Evolutionary conservation across 2,329 filamentous ascomycete species (phyloP), one percentile per base, ranked within the genome.

Genomic region (Volutella citrinella): DNA sequence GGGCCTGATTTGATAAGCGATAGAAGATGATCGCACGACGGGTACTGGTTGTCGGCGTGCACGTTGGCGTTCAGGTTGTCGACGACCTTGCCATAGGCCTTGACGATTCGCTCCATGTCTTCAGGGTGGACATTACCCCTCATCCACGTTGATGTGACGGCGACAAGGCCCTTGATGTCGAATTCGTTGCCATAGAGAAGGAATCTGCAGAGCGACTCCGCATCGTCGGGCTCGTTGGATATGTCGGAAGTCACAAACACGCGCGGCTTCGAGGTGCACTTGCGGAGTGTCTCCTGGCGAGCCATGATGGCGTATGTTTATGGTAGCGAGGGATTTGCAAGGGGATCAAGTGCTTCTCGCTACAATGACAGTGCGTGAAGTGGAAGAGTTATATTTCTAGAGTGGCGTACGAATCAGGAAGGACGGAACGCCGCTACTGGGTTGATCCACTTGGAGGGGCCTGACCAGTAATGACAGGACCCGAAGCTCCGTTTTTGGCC

Each of bases 61-160:
- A 61, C 63, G 42, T 75, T 70, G 3, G 40, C 40, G 30, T 70
- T 69, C 6, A 77, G 55, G 35, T 69, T 76, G 11, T 65, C 60
- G 8, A 60, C 57, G 1, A 64, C 65, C 19, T 60, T 41, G 5
- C 41, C 59, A 38, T 70, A 71, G 3, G 59, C 65, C 21, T 68
- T 48, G 25, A 69, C 32, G 22, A 69, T 65, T 15, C 55, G 55
- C 30, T 56, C 45, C 40, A 70, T 66, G 17, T 65, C 57, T 33
- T 68, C 47, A 7, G 64, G 57, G 37, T 57, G 52, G n/a, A 61
- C 55, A n/a, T 56, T 56, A 19, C 51, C 49, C 28, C 55, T 60
- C 47, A 69, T 56, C 64, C 64, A 69, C 33, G 57, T 64, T 3
- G 65, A 69, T 0, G 67, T 70, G 25, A 52, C 56, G 9, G 65